These are phyloP conservation scores for Podospora tetraspora DNA, from an alignment of 495 filamentous ascomycete genomes.

Conservation along the genomic window DNA sequence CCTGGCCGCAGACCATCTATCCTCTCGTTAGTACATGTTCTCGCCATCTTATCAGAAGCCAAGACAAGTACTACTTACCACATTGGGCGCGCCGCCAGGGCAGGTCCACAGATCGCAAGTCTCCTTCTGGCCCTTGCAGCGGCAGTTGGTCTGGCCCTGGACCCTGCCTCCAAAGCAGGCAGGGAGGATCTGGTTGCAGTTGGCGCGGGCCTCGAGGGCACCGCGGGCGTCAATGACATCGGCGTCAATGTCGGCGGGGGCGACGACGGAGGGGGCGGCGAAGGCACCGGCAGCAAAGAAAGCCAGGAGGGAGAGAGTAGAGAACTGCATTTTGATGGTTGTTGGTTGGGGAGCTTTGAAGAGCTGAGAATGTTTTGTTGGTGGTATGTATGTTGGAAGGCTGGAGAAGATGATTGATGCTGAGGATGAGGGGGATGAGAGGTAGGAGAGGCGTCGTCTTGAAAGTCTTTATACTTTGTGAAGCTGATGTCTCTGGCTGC, in stretches of 20 bases:
- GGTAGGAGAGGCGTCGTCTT: neutral
- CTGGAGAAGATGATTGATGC: neutral
- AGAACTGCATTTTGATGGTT: slow-evolving; percentile 13
- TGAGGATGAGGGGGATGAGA: neutral
- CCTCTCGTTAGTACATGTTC: neutral
- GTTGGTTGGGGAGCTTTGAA: neutral
- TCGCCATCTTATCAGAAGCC: neutral
- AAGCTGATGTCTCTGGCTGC: neutral
- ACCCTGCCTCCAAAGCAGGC: slow-evolving; percentile 11
- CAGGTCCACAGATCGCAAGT: slow-evolving; percentile 17
- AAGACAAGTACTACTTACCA: slow-evolving; percentile 3
- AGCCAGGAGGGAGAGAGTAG: slow-evolving; percentile 3
- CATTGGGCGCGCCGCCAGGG: slow-evolving; percentile 8
- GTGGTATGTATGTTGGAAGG: neutral
- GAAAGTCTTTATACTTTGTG: neutral
- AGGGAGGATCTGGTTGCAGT: slow-evolving; percentile 12
- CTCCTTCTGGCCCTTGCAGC: slow-evolving; percentile 14
- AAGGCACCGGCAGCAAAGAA: slow-evolving; percentile 9
- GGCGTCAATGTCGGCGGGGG: too few species aligned
- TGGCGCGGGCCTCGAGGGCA: slow-evolving; percentile 5
- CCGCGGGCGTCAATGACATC: neutral
- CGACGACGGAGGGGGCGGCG: neutral
- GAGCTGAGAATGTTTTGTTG: neutral
- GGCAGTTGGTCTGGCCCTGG: slow-evolving; percentile 15
- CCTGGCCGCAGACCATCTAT: slow-evolving; percentile 16